These are phyloP conservation scores for Populus deltoides DNA, from an alignment of 345 rosid genomes.

Conservation along the genomic window DNA sequence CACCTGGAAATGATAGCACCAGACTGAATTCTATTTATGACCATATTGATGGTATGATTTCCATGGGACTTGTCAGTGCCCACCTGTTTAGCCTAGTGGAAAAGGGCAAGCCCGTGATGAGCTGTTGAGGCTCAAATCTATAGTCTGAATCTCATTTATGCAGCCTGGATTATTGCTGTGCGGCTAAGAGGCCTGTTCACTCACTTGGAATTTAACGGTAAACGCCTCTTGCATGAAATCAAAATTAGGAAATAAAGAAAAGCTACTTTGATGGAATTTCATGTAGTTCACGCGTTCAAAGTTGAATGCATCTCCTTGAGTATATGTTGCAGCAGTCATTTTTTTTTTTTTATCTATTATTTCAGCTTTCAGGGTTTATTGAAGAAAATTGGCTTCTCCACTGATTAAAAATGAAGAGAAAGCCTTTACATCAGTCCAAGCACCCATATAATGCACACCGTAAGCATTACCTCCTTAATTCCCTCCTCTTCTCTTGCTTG, in stretches of 20 bases:
- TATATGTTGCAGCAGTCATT: not conserved
- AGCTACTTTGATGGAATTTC: not conserved
- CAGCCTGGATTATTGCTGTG: not conserved
- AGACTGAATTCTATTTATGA: not conserved
- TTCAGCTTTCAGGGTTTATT: not conserved
- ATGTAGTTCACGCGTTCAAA: not conserved
- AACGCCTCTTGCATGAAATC: not conserved
- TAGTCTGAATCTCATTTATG: not conserved
- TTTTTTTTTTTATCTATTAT: not conserved
- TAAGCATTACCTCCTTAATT: conserved; percentile 35
- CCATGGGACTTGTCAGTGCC: not conserved
- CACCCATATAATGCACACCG: conserved; percentile 54
- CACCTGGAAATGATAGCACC: not conserved
- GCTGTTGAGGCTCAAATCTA: not conserved
- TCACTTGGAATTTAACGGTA: not conserved
- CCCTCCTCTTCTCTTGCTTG: not conserved
- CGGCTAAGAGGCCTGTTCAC: not conserved
- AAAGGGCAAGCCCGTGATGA: not conserved
- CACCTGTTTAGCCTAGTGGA: not conserved
- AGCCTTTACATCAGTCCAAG: conserved; percentile 45
- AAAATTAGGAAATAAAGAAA: not conserved
- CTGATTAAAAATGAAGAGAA: conserved; percentile 38
- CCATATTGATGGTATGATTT: not conserved
- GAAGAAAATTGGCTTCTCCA: conserved; percentile 4
- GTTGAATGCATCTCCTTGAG: not conserved